phyloP scores from a whole-genome alignment of 148 eudicot genomes.

The Selenicereus undatus region DNA sequence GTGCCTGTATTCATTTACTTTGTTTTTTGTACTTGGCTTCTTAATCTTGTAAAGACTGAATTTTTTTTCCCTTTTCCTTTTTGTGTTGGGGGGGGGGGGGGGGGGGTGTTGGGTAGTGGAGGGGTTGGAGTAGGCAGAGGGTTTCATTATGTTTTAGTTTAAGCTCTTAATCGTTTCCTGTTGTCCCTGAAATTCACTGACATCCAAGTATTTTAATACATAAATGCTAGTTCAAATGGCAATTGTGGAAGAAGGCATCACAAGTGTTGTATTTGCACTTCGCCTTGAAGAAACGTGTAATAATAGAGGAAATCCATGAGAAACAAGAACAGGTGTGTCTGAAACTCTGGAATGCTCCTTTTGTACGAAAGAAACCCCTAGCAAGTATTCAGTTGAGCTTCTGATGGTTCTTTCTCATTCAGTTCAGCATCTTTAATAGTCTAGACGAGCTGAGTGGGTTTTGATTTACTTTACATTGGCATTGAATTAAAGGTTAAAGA shows the following conservation, averaged over 20 bases:
- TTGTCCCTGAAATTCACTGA: conserved; percentile 13
- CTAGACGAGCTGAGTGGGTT: conserved; percentile 1
- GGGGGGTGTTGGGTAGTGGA: neutral
- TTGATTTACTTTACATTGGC: conserved; percentile 19
- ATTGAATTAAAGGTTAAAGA: conserved; percentile 69
- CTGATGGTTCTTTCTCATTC: conserved; percentile 1
- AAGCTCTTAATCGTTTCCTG: neutral
- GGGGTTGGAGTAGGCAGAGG: neutral
- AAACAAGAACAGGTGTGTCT: conserved; percentile 93
- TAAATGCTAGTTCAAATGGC: conserved; percentile 81
- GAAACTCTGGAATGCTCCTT: conserved; percentile 14
- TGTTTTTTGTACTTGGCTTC: neutral
- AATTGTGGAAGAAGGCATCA: conserved; percentile 81
- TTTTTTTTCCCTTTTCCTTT: too few species aligned
- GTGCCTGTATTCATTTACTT: neutral
- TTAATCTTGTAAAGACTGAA: neutral
- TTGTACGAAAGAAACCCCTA: neutral
- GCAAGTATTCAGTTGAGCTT: neutral
- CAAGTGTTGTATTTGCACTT: conserved; percentile 92
- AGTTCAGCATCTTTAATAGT: conserved; percentile 2
- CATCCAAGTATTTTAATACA: neutral
- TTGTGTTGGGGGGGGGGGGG: neutral
- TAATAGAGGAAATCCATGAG: conserved; percentile 92
- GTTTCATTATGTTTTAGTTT: neutral
- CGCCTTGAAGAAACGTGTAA: conserved; percentile 81